These are phyloP conservation scores for Pseudopediastrum boryanum DNA, from an alignment of 139 green algal genomes.

Conservation along the genomic window DNA sequence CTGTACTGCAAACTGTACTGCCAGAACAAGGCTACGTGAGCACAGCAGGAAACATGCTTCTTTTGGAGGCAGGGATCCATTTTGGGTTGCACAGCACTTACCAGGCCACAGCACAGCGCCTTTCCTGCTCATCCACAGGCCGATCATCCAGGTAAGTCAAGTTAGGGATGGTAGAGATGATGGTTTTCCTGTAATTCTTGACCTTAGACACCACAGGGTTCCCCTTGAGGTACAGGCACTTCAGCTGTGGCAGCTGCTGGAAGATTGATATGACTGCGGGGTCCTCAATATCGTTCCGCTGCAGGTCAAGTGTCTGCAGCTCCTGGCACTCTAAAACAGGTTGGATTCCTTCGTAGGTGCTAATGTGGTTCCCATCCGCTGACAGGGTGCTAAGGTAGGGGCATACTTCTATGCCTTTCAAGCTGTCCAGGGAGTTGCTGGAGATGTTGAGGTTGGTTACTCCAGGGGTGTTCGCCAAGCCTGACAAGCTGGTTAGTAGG, in stretches of 20 bases:
- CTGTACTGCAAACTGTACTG: too few species aligned
- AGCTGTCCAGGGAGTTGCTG: constrained; percentile 70
- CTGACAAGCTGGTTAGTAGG: constrained; percentile 62
- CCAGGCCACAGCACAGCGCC: constrained; percentile 76
- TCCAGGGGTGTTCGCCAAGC: constrained; percentile 50
- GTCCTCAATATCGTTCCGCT: constrained; percentile 78
- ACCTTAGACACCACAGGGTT: constrained; percentile 80
- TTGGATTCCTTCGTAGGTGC: constrained; percentile 44
- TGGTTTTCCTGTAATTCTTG: constrained; percentile 76
- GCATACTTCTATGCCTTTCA: constrained; percentile 60
- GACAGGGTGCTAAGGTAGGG: constrained; percentile 70
- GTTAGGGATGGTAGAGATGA: constrained; percentile 62
- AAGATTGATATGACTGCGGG: constrained; percentile 54
- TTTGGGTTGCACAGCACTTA: too few species aligned
- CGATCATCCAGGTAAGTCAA: constrained; percentile 90
- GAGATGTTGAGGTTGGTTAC: constrained; percentile 86
- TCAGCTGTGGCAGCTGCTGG: constrained; percentile 68
- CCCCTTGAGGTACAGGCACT: constrained; percentile 88
- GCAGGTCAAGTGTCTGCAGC: constrained; percentile 76
- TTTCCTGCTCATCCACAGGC: constrained; percentile 81
- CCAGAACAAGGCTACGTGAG: too few species aligned
- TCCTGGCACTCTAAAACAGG: constrained; percentile 52
- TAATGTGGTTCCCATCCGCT: constrained; percentile 70
- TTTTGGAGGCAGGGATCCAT: too few species aligned
- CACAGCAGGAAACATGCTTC: too few species aligned